phyloP scores from a whole-genome alignment of 2,329 filamentous ascomycete species.

The Exophiala xenobiotica region DNA sequence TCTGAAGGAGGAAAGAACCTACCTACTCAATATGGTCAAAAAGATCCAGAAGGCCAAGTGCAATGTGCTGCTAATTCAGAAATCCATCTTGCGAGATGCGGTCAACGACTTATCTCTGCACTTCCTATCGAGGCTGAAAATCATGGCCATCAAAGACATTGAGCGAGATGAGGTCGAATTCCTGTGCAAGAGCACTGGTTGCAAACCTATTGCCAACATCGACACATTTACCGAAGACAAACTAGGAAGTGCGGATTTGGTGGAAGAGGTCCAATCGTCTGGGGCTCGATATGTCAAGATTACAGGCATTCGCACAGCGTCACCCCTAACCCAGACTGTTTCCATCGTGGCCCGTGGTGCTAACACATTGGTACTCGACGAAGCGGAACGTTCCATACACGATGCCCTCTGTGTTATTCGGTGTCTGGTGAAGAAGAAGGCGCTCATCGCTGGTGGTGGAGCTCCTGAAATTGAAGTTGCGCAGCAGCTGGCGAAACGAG shows the following conservation, averaged over 20 bases:
- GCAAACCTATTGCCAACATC: slow-evolving; percentile 97
- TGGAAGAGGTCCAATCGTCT: slow-evolving; percentile 85
- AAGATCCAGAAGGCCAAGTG: slow-evolving; percentile 99
- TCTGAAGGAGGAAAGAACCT: slow-evolving; percentile 96
- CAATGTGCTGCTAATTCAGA: slow-evolving; percentile 96
- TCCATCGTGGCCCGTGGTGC: slow-evolving; percentile 93
- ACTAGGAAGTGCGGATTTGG: slow-evolving; percentile 85
- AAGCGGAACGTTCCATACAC: slow-evolving; percentile 94
- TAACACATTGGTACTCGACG: slow-evolving; percentile 90
- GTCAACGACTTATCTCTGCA: slow-evolving; percentile 97
- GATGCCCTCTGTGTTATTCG: slow-evolving; percentile 97
- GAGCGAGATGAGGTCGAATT: slow-evolving; percentile 99
- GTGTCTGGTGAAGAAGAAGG: slow-evolving; percentile 98
- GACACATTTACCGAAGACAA: slow-evolving; percentile 99
- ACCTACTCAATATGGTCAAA: slow-evolving; percentile 98
- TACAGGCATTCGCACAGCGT: slow-evolving; percentile 77
- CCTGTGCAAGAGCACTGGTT: slow-evolving; percentile 97
- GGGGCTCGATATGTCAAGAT: slow-evolving; percentile 94
- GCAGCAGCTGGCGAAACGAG: slow-evolving; percentile 76
- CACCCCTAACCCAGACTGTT: slow-evolving; percentile 68
- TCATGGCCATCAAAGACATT: slow-evolving; percentile 94
- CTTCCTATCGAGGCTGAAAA: slow-evolving; percentile 96
- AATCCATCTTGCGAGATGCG: slow-evolving; percentile 94
- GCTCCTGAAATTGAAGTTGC: slow-evolving; percentile 97
- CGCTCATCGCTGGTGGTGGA: slow-evolving; percentile 94